Evolutionary conservation across 352 stramenopile species (phyloP).

Genomic region (Pythium sukuiense): DNA sequence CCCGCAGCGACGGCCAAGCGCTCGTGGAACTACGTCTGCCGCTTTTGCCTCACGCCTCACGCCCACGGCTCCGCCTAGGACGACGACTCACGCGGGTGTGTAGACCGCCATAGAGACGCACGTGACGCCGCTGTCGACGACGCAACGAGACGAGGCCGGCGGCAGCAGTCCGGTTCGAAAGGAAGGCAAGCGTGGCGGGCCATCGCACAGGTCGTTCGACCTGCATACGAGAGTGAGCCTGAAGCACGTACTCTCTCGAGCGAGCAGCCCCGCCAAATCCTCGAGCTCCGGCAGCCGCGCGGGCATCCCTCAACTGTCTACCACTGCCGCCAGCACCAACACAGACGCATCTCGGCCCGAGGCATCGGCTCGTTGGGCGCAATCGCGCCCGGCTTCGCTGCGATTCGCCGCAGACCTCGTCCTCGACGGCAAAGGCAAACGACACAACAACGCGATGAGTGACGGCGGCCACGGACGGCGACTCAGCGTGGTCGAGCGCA

Average conservation of each 20-base stretch:
- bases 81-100: not conserved
- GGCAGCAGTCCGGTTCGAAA: not conserved
- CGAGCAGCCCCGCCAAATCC: constrained; percentile 4
- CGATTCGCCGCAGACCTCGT: not conserved
- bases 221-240: not conserved
- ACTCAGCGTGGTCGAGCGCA: constrained; percentile 28
- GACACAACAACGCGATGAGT: constrained; percentile 4
- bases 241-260: constrained; percentile 1
- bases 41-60: not conserved
- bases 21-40: not conserved
- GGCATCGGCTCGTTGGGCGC: constrained; percentile 17
- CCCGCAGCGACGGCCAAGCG: not conserved
- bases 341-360: constrained; percentile 2
- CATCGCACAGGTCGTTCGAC: not conserved
- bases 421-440: not conserved
- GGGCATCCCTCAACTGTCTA: not conserved
- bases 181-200: not conserved
- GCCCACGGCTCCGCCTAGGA: not conserved
- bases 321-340: not conserved
- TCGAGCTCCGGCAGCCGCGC: not conserved
- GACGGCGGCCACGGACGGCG: constrained; percentile 11
- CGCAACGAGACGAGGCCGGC: not conserved
- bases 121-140: not conserved
- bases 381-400: constrained; percentile 19
- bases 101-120: not conserved